Percentiles rank a stretch among this genome's conserved stretches.
Conservation (phyloP, 2,329 filamentous ascomycete genomes). For the Shiraia sp. region DNA sequence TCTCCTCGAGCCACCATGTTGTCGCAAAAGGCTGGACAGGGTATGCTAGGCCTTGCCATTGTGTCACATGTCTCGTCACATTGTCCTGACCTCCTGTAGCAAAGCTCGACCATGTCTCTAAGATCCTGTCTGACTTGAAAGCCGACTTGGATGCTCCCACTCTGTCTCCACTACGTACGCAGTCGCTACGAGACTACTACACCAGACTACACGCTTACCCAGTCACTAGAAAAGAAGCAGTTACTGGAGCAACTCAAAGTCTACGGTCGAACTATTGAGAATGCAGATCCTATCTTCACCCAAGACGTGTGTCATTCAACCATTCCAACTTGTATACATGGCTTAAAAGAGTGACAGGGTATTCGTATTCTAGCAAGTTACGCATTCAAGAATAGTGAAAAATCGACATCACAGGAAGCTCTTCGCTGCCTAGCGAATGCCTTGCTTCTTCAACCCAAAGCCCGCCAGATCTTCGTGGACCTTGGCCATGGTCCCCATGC, state of each 20-base stretch:
- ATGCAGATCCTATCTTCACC: slow-evolving; percentile 85
- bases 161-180: slow-evolving; percentile 64
- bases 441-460: slow-evolving; percentile 68
- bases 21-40: slow-evolving; percentile 23
- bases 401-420: slow-evolving; percentile 68
- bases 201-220: slow-evolving; percentile 9
- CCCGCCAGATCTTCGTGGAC: slow-evolving; percentile 74
- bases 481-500: slow-evolving; percentile 68
- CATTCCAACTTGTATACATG: slow-evolving; percentile 4
- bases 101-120: slow-evolving; percentile 71
- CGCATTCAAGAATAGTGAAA: slow-evolving; percentile 69
- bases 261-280: slow-evolving; percentile 70
- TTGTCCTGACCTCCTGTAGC: slow-evolving; percentile 41
- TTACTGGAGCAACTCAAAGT: slow-evolving; percentile 71
- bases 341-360: slow-evolving; percentile 59
- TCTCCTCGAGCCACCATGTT: slow-evolving; percentile 4
- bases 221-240: slow-evolving; percentile 61
- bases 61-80: background rate
- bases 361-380: slow-evolving; percentile 72
- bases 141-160: slow-evolving; percentile 64
- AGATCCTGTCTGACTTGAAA: slow-evolving; percentile 64
- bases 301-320: slow-evolving; percentile 59
- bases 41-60: slow-evolving; percentile 7
- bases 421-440: slow-evolving; percentile 85
- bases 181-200: background rate